A percentile compares a stretch with the other conserved stretches of the same genome.
phyloP scores from a whole-genome alignment of 2,329 filamentous ascomycete genomes.

The Cladosporium sp. region DNA sequence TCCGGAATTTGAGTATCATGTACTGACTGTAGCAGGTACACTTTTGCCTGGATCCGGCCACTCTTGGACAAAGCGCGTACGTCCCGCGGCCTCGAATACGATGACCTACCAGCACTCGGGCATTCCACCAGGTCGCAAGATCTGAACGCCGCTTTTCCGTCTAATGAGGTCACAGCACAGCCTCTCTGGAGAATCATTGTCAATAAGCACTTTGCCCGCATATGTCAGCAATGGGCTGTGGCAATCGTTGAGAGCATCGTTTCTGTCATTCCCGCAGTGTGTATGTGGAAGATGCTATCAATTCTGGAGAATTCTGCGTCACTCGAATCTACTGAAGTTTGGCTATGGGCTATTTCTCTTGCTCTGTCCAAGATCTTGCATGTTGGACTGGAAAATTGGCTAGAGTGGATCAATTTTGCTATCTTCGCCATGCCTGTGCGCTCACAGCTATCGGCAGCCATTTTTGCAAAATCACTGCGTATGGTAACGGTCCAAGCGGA shows the following conservation, averaged over 20 bases:
- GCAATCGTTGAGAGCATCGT: neutral
- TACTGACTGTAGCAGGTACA: neutral
- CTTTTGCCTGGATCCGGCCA: neutral
- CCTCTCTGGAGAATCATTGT: neutral
- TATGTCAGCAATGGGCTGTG: neutral
- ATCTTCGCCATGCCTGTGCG: neutral
- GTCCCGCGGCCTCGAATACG: neutral
- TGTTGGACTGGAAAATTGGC: neutral
- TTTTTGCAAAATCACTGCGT: neutral
- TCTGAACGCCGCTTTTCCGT: neutral
- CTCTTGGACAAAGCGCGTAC: neutral
- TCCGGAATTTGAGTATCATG: neutral
- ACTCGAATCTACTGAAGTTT: neutral
- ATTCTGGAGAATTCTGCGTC: neutral
- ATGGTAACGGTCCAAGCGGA: neutral
- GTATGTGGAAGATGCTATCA: neutral
- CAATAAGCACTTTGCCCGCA: neutral
- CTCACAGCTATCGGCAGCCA: neutral
- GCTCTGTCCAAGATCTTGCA: neutral
- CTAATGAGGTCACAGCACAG: neutral
- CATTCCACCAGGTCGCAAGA: neutral
- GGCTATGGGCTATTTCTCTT: neutral
- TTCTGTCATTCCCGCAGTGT: neutral
- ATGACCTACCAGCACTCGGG: neutral
- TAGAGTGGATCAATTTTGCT: neutral